phyloP scores from a whole-genome alignment of 2,329 filamentous ascomycete genomes.

The Pestalotiopsis sp. region DNA sequence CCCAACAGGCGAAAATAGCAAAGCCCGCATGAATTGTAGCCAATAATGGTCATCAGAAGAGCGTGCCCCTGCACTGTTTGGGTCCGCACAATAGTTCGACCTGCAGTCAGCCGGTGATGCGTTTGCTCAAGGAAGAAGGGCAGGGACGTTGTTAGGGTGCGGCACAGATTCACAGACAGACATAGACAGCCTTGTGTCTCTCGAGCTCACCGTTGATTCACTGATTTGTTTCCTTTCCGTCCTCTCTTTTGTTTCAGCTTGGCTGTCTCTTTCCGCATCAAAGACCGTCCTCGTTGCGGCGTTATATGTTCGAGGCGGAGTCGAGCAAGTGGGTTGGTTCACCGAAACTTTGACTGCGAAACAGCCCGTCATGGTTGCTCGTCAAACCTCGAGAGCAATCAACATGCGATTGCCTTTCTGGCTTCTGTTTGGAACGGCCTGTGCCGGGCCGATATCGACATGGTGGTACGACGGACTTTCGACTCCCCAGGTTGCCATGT shows the following conservation, averaged over 20 bases:
- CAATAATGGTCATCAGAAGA: background rate
- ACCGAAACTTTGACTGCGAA: background rate
- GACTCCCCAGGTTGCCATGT: conserved; percentile 15
- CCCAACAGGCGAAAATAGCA: background rate
- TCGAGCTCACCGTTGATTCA: background rate
- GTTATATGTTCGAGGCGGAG: background rate
- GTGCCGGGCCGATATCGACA: background rate
- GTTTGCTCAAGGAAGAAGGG: background rate
- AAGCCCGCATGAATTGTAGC: background rate
- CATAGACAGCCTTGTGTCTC: background rate
- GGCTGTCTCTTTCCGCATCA: background rate
- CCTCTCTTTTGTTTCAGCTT: background rate
- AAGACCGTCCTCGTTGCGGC: background rate
- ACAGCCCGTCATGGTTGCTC: background rate
- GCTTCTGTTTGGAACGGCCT: background rate
- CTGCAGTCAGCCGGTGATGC: background rate
- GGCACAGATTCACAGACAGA: background rate
- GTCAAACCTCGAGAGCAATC: background rate
- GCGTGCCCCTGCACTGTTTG: background rate
- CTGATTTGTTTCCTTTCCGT: background rate
- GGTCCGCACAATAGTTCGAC: background rate
- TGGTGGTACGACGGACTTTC: background rate
- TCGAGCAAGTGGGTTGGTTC: background rate
- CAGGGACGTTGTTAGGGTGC: background rate
- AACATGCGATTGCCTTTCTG: background rate